A percentile compares a stretch with the other conserved stretches of the same genome.
These are phyloP conservation scores for Cladophialophora immunda DNA, from an alignment of 2,329 filamentous ascomycete species.

Conservation along the genomic window DNA sequence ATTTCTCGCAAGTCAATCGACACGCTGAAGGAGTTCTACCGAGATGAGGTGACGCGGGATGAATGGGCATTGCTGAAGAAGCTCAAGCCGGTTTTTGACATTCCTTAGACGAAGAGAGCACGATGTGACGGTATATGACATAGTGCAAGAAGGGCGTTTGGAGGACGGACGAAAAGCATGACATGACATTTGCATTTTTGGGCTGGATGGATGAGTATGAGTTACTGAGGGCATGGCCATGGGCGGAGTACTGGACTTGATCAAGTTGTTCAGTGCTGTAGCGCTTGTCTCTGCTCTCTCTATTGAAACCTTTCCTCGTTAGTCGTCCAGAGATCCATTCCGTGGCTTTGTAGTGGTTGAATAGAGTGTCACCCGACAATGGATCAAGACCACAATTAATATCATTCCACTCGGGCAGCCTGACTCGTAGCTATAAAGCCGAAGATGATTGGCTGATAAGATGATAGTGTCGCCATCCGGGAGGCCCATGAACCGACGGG, in stretches of 20 bases:
- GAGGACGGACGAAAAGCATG: constrained; percentile 5
- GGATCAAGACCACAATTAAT: too few relatives aligned
- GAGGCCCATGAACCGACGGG: constrained; percentile 28
- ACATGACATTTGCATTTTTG: constrained; percentile 4
- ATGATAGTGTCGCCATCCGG: constrained; percentile 35
- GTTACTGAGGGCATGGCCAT: background rate
- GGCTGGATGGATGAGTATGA: background rate
- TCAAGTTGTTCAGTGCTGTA: background rate
- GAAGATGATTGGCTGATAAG: constrained; percentile 8
- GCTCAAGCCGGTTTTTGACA: constrained; percentile 93
- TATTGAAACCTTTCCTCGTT: background rate
- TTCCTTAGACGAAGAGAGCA: constrained; percentile 60
- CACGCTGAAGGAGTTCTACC: constrained; percentile 94
- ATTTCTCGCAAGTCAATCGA: constrained; percentile 91
- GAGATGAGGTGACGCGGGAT: constrained; percentile 84
- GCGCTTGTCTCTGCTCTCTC: background rate
- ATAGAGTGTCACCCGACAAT: background rate
- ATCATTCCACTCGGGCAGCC: too few relatives aligned
- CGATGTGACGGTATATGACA: background rate
- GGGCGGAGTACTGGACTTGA: background rate
- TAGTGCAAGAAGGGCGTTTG: constrained; percentile 7
- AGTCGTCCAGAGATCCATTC: background rate
- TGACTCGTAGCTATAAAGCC: too few relatives aligned
- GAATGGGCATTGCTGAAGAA: constrained; percentile 96
- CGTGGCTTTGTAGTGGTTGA: background rate